Evolutionary conservation across 2,329 filamentous ascomycete genomes (phyloP), one percentile per base, ranked within the genome.

Genomic region (Aspergillus costaricaensis): DNA sequence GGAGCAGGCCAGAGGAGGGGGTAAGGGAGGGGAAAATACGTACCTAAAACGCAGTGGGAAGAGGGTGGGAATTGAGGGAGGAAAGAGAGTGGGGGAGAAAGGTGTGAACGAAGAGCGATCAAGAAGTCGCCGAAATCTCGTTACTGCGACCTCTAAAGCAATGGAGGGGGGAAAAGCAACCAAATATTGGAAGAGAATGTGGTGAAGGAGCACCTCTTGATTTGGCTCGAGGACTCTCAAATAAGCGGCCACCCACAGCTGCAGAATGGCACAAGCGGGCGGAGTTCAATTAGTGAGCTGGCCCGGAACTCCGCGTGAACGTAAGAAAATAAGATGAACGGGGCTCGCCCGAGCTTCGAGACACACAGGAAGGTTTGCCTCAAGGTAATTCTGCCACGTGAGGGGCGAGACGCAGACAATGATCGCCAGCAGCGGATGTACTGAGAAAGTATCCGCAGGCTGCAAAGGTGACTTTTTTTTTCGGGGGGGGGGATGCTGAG

Each of bases 231-330:
- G 38, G 39, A 44, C 55, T 61, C 55, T 59, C 59, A 60, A 62
- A 61, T 63, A 61, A 61, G 63, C 61, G 63, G 63, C 63, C 54
- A 57, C 63, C 54, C 61, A 63, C 59, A 63, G 59, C 57, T 60
- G 61, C 57, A 61, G 54, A 63, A 65, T 55, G 50, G 58, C 60
- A 55, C 62, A 59, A 59, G 52, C 55, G 44, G 59, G 25, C 54
- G 57, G 59, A 61, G 60, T 60, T 62, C 48, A 56, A 50, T 62
- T 48, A 57, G 58, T 57, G 43, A 36, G 36, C 53, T 65, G 48
- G 47, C 43, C 61, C 56, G 55, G 54, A 61, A 57, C 17, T 59
- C 48, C 55, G 57, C 23, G 59, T 17, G 30, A 59, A 52, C 44
- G 36, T 21, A n/a, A 47, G 30, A 47, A 43, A 57, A 49, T 53